A percentile compares a stretch with the other conserved stretches of the same genome.
phyloP scores from a whole-genome alignment of 371 early-diverging fungal species.

The Lichtheimia hyalospora region DNA sequence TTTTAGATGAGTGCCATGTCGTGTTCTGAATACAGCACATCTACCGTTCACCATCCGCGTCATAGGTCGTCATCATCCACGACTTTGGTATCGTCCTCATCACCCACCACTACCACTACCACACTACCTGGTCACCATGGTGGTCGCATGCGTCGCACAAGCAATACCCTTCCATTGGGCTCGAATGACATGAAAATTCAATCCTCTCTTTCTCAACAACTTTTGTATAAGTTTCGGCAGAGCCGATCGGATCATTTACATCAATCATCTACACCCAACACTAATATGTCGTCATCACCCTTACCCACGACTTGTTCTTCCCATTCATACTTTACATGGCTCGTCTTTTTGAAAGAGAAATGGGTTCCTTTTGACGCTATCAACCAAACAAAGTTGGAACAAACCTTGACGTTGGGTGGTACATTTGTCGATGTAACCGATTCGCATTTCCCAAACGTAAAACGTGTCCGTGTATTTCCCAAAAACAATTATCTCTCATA shows the following conservation, averaged over 20 bases:
- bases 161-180: neutral
- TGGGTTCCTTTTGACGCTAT: slow-evolving; percentile 36
- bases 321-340: slow-evolving; percentile 27
- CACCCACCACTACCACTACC: neutral
- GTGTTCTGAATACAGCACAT: neutral
- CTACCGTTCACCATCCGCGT: neutral
- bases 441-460: slow-evolving; percentile 35
- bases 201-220: neutral
- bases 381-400: slow-evolving; percentile 33
- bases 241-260: neutral
- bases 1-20: too few species aligned
- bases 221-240: neutral
- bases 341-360: slow-evolving; percentile 36
- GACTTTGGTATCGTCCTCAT: too few species aligned
- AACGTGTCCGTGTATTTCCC: slow-evolving; percentile 37
- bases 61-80: too few species aligned
- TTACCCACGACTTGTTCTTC: neutral
- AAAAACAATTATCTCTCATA: slow-evolving; percentile 33
- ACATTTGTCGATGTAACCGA: slow-evolving; percentile 40
- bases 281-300: neutral
- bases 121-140: neutral
- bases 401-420: slow-evolving; percentile 32
- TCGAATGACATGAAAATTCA: neutral
- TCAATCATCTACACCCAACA: neutral
- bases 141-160: slow-evolving; percentile 1